These are phyloP conservation scores for Microdochium nivale DNA, from an alignment of 2,329 filamentous ascomycete species.

Conservation along the genomic window DNA sequence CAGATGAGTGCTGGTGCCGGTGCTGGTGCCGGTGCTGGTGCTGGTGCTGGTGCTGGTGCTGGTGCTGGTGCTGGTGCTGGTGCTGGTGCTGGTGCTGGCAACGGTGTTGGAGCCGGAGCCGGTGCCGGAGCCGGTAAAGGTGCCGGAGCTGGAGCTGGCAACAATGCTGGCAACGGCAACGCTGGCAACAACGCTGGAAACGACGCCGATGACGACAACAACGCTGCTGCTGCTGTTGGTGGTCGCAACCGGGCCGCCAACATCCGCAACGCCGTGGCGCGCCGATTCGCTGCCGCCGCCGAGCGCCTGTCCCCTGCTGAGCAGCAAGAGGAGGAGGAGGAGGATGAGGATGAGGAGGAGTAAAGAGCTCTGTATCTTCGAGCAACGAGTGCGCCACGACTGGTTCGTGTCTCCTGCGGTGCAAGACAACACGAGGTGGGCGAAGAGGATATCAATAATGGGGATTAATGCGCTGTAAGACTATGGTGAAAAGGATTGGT, in stretches of 20 bases:
- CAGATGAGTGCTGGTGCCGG: conserved; percentile 26
- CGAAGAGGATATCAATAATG: too few relatives aligned
- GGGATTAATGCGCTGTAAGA: too few relatives aligned
- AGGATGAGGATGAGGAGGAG: conserved; percentile 1
- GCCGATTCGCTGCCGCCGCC: conserved; percentile 2
- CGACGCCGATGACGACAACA: conserved; percentile 13
- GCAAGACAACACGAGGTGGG: too few relatives aligned
- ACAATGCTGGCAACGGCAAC: conserved; percentile 16
- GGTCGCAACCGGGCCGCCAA: conserved; percentile 13
- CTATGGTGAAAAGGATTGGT: too few relatives aligned
- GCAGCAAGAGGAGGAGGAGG: conserved; percentile 6
- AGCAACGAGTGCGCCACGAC: too few relatives aligned
- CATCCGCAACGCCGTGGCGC: conserved; percentile 3
- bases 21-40: conserved; percentile 7
- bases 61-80: conserved; percentile 9
- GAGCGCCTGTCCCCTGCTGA: conserved; percentile 1
- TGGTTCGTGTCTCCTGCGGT: too few relatives aligned
- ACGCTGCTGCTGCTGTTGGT: conserved; percentile 6
- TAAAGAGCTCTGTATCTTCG: too few relatives aligned
- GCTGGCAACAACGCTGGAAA: conserved; percentile 8
- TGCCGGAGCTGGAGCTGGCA: too few relatives aligned
- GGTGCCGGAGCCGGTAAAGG: conserved; percentile 1
- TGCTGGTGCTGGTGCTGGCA: conserved; percentile 7
- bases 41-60: conserved; percentile 7
- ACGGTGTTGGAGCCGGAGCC: conserved; percentile 13